Evolutionary conservation across 139 green algal species (phyloP).

Genomic region (Asterochloris sp.): DNA sequence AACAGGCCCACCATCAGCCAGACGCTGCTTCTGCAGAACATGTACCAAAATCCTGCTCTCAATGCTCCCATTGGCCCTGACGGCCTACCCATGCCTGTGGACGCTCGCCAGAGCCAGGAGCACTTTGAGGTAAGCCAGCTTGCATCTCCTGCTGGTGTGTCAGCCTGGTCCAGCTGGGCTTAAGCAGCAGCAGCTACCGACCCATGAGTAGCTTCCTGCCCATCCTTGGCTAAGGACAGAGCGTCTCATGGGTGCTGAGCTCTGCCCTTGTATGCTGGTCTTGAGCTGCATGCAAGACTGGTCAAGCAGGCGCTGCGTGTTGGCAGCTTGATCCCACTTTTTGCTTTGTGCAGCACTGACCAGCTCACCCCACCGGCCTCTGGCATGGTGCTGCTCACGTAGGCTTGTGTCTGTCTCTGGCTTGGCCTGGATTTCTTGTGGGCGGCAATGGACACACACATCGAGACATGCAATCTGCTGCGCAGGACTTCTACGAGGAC

Average conservation of each 20-base stretch:
- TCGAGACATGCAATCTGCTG: not conserved
- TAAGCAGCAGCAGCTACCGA: not conserved
- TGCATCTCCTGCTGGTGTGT: slow-evolving; percentile 5
- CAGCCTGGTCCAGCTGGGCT: no score
- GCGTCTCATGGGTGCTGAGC: no score
- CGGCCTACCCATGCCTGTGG: slow-evolving; percentile 77
- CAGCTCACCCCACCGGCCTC: not conserved
- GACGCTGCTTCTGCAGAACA: slow-evolving; percentile 90
- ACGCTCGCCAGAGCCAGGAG: slow-evolving; percentile 79
- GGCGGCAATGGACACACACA: not conserved
- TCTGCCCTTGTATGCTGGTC: not conserved
- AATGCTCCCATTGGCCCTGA: slow-evolving; percentile 80
- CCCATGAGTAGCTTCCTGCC: not conserved
- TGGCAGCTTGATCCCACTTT: not conserved
- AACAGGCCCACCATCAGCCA: slow-evolving; percentile 91
- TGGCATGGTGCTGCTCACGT: not conserved
- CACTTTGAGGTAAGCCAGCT: slow-evolving; percentile 71
- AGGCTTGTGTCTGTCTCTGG: not conserved
- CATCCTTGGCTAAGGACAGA: not conserved
- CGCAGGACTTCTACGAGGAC: slow-evolving; percentile 97
- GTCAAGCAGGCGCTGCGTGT: not conserved
- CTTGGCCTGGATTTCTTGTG: not conserved
- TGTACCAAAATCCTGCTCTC: slow-evolving; percentile 95
- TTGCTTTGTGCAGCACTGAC: not conserved
- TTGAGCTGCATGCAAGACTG: not conserved